Conservation (phyloP, 805 yeast genomes). For the Wickerhamomyces canadensis region DNA sequence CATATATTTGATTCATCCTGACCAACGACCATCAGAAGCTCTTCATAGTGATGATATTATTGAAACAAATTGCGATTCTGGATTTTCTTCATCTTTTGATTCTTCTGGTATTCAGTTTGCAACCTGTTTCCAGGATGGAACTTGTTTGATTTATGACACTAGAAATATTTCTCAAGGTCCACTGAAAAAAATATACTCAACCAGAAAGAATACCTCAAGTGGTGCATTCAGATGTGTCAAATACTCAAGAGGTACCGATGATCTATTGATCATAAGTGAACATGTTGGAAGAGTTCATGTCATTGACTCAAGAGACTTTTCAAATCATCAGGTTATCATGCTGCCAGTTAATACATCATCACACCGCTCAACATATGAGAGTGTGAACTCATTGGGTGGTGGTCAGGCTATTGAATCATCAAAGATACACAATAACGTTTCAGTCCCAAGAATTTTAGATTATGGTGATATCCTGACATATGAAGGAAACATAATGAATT, state of each 20-base stretch:
- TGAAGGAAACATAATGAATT: slow-evolving; percentile 11
- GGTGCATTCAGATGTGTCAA: slow-evolving; percentile 68
- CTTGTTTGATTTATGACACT: slow-evolving; percentile 69
- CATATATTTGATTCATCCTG: slow-evolving; percentile 46
- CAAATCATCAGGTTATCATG: slow-evolving; percentile 70
- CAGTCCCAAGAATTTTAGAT: slow-evolving; percentile 20
- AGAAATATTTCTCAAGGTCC: slow-evolving; percentile 51
- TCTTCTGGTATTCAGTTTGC: slow-evolving; percentile 72
- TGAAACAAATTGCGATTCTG: slow-evolving; percentile 64
- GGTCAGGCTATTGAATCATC: background rate
- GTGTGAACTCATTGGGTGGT: slow-evolving; percentile 6
- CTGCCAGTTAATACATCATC: slow-evolving; percentile 38
- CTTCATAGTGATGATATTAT: slow-evolving; percentile 32
- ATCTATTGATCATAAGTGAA: slow-evolving; percentile 70
- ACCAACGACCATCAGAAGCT: slow-evolving; percentile 26
- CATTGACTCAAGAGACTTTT: slow-evolving; percentile 68
- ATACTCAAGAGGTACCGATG: slow-evolving; percentile 64
- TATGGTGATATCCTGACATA: slow-evolving; percentile 18
- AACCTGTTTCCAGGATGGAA: slow-evolving; percentile 82
- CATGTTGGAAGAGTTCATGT: slow-evolving; percentile 86
- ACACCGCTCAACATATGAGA: slow-evolving; percentile 2
- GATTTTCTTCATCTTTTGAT: slow-evolving; percentile 77
- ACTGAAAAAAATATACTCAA: slow-evolving; percentile 49
- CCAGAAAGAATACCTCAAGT: slow-evolving; percentile 45
- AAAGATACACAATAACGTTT: slow-evolving; percentile 3